Base-by-base conservation (phyloP, 106 monocot species). In the Acanthochlamys bracteata region DNA sequence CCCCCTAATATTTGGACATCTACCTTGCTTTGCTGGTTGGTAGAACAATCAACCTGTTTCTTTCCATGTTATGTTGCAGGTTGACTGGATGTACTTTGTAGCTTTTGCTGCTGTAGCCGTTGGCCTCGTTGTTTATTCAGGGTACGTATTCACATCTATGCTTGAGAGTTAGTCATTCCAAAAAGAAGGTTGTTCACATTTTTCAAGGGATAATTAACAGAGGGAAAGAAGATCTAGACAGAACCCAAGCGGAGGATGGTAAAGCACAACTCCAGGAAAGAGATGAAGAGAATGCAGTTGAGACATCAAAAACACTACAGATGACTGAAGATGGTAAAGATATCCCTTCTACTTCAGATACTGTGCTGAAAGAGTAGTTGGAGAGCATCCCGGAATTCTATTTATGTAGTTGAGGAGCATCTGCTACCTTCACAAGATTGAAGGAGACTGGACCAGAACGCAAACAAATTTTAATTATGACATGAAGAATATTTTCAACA, bases 81-180 rank as follows among this genome's bases (percentile, higher is more conserved):
- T 95, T 26, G 94, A 95, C 55, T 90, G 84, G 89, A 75, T 95
- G 60, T 95, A 90, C 65, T 90, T 83, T 55, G 27, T 95, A 66
- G 94, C 94, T 53, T 95, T 86, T 75, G 79, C 51, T 0, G 79
- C 68, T 3, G 90, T 90, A 60, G 59, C 67, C 15, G 41, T 82
- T 75, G 90, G 94, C 9, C 81, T 95, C 25, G 40, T 84, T 20
- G 47, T 79, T 26, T 95, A 90, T 71, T 90, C 94, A 60, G 66
- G 79, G 94, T 90, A 86, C 24, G 16, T 17, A 62, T 41, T 39
- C 61, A 14, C 6, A 33, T 62, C 39, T 41, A 4, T 49, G 49
- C 15, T 41, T 39, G 3, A 40, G 14, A 33, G 4, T 33, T 33
- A 6, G 33, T 3, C 33, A 33, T 33, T 33, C 33, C 6, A 33